phyloP scores from a whole-genome alignment of 352 stramenopile genomes.

The Phytopythium vexans region DNA sequence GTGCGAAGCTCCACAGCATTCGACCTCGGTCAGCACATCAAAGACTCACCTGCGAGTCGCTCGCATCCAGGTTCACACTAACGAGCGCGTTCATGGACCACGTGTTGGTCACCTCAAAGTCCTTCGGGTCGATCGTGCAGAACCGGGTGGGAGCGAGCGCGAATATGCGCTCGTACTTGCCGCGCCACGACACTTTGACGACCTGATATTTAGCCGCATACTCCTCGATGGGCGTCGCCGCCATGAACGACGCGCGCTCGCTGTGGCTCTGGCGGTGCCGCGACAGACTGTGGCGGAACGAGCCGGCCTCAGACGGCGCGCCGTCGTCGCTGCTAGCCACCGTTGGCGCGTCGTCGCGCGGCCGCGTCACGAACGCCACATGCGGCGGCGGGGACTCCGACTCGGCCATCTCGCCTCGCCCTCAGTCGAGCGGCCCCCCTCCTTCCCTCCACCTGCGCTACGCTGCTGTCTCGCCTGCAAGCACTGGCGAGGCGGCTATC shows the following conservation, averaged over 20 bases:
- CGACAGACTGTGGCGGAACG: conserved; percentile 4
- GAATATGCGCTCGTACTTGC: conserved; percentile 87
- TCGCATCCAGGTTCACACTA: conserved; percentile 52
- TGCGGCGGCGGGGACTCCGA: not conserved
- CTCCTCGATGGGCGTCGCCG: conserved; percentile 59
- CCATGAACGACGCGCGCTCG: conserved; percentile 14
- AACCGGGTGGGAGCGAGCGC: conserved; percentile 77
- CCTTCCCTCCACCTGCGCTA: no score
- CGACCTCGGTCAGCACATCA: not conserved
- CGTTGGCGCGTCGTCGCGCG: not conserved
- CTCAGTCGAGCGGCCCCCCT: no score
- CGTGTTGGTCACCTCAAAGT: conserved; percentile 88
- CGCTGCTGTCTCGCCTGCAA: no score
- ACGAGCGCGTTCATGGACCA: conserved; percentile 66
- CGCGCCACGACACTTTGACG: conserved; percentile 79
- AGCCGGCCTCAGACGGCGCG: conserved; percentile 6
- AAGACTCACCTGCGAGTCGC: conserved; percentile 31
- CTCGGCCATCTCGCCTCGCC: not conserved
- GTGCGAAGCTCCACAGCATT: not conserved
- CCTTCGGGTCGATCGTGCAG: conserved; percentile 81
- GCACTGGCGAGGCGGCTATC: no score
- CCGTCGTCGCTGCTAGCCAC: conserved; percentile 1
- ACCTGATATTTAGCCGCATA: conserved; percentile 85
- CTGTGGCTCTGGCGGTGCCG: conserved; percentile 3
- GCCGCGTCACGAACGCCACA: not conserved